Conservation (phyloP, 2,329 filamentous ascomycete genomes). For the Aspergillus fumigatiaffinis region DNA sequence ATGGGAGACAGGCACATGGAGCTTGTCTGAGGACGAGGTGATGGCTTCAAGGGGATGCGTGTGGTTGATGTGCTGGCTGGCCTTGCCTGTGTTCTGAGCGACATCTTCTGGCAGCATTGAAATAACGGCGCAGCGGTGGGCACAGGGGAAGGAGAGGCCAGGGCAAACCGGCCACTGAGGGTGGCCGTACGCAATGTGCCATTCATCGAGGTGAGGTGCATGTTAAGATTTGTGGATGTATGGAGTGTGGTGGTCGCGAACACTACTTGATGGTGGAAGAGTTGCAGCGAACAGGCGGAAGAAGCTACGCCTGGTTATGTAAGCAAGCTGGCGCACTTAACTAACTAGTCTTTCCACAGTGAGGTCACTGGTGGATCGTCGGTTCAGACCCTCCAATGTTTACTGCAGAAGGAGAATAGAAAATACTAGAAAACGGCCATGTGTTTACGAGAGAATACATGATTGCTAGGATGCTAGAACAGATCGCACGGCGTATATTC, state of each 20-base stretch:
- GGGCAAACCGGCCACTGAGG: conserved; percentile 24
- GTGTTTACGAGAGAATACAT: background rate
- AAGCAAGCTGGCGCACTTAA: conserved; percentile 8
- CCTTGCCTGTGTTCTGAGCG: conserved; percentile 23
- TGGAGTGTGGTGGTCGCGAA: conserved; percentile 9
- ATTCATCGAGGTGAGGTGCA: conserved; percentile 24
- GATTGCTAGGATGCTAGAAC: background rate
- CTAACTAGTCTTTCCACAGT: background rate
- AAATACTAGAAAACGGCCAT: background rate
- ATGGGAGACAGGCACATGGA: conserved; percentile 6
- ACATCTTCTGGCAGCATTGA: conserved; percentile 14
- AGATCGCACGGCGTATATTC: background rate
- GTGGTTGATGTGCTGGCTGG: conserved; percentile 18
- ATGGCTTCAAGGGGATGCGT: conserved; percentile 10
- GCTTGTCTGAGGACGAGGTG: conserved; percentile 7
- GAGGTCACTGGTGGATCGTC: background rate
- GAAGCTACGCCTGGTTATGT: conserved; percentile 17
- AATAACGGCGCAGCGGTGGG: conserved; percentile 16
- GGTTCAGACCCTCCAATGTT: background rate
- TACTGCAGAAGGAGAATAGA: background rate
- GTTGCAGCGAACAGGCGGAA: conserved; percentile 1
- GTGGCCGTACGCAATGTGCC: conserved; percentile 33
- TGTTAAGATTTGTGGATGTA: conserved; percentile 12
- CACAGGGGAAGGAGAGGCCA: conserved; percentile 21
- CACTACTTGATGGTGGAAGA: conserved; percentile 6